Base-by-base conservation (phyloP, 805 yeast species). In the Cyberlindnera misumaiensis region DNA sequence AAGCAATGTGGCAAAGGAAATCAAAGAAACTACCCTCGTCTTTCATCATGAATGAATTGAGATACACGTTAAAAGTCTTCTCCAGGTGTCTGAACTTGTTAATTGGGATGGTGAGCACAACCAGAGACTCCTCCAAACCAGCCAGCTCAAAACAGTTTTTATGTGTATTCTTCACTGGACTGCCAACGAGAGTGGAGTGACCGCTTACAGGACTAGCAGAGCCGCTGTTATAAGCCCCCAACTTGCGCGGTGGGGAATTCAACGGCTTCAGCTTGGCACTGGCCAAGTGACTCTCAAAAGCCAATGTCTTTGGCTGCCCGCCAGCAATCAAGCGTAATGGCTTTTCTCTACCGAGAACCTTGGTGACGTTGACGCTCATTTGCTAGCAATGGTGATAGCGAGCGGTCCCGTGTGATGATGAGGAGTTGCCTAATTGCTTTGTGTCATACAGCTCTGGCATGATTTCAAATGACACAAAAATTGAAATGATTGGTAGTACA, bases 261-360 rank as follows among this genome's bases (percentile, higher is more conserved):
- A 28, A 28, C 5, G 17, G 11, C 17, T 14, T 9, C 11, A 9
- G 11, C 6, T 13, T 5, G 30, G 30, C 15, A 8, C 15, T 16
- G 8, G 39, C 41, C 34, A 50, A 34, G 26, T 51, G 53, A 16
- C 40, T 49, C 29, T 52, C 55, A 30, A 50, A 48, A 6, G 46
- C 45, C 5, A 53, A 45, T n/a, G 50, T 41, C 27, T 41, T 44
- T 7, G 47, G 44, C 16, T 41, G 41, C 9, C n/a, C 28, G 13
- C 39, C 38, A 15, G 36, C 28, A 38, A 39, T 42, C 40, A 47
- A 42, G 13, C 30, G 35, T 34, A 44, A 44, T 4, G 47, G 43
- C 22, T 40, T 44, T 11, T 11, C 22, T 11, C n/a, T 11, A 22
- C 4, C n/a, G 24, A n/a, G 24, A n/a, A 22, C 18, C 5, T 30